These are phyloP conservation scores for Ophiosphaerella herpotricha DNA, from an alignment of 2,329 filamentous ascomycete genomes.

Conservation along the genomic window DNA sequence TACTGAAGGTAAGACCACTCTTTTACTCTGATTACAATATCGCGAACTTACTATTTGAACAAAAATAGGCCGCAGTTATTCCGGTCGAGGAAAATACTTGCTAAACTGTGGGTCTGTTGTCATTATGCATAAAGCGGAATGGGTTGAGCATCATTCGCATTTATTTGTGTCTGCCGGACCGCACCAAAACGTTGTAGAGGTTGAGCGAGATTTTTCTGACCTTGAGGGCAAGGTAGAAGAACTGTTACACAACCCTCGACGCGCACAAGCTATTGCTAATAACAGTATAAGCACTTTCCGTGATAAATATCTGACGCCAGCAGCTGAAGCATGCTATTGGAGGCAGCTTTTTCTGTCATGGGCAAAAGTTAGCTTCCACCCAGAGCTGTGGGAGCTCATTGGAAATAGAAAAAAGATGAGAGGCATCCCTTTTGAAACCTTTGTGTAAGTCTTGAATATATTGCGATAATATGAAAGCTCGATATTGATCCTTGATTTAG, in stretches of 20 bases:
- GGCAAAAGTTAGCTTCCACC: slow-evolving; percentile 16
- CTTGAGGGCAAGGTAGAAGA: slow-evolving; percentile 16
- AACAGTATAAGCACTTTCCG: slow-evolving; percentile 20
- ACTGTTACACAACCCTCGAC: slow-evolving; percentile 14
- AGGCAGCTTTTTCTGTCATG: slow-evolving; percentile 15
- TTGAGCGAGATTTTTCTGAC: slow-evolving; percentile 26
- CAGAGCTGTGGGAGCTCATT: slow-evolving; percentile 6
- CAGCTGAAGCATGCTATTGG: slow-evolving; percentile 25
- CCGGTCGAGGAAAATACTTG: slow-evolving; percentile 56
- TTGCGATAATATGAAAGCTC: neutral
- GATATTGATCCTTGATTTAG: neutral
- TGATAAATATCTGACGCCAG: slow-evolving; percentile 19
- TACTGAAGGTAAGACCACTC: slow-evolving; percentile 51
- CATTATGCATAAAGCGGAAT: slow-evolving; percentile 21
- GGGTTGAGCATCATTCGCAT: slow-evolving; percentile 20
- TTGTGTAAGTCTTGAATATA: slow-evolving; percentile 7
- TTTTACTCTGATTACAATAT: neutral
- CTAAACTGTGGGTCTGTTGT: slow-evolving; percentile 49
- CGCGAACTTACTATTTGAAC: neutral
- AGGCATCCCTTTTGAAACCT: slow-evolving; percentile 5
- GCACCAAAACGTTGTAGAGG: slow-evolving; percentile 23
- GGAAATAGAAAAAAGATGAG: neutral
- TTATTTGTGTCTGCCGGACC: slow-evolving; percentile 14
- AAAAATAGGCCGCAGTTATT: slow-evolving; percentile 43
- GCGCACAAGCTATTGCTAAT: slow-evolving; percentile 14